Evolutionary conservation across 2,329 filamentous ascomycete species (phyloP), one percentile per base, ranked within the genome.

Genomic region (Fusarium torulosum): DNA sequence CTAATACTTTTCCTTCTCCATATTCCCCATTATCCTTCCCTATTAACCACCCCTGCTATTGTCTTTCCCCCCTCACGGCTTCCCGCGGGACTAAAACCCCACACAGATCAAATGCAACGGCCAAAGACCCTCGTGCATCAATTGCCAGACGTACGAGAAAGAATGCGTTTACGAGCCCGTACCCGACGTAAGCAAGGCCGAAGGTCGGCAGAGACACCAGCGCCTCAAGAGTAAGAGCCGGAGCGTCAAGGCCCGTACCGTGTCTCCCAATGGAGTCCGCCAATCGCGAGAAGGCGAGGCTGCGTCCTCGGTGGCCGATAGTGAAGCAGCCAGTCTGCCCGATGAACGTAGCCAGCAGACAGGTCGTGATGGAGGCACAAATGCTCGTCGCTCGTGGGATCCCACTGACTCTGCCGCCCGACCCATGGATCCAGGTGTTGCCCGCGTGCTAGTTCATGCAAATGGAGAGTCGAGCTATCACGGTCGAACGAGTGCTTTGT

Each of bases 401-500:
- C 37, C 40, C 4, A n/a, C 47, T 35, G 52, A 44, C n/a, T 49
- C 56, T 8, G n/a, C 49, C 46, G 38, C 35, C 7, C 45, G 38
- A 3, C 40, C 40, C 43, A 54, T 63, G 31, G 63, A 70, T 27
- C 63, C 76, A 4, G 62, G 67, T 14, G 79, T 76, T 35, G 74
- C 76, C 5, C 70, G 79, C 10, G 80, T 81, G 21, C 75, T 80
- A 15, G 77, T 81, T 5, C 77, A 79, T 11, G 75, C 78, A 6
- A 80, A 81, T 55, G 75, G 77, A 17, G 75, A 78, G 5, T 80
- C 82, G 7, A 83, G 80, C 42, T 84, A 84, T 25, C 83, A 85
- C 71, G 83, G 83, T 0, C 81, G 81, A 3, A 84, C 83, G 5
- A 84, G 83, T 53, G 79, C 82, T 1, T 58, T 84, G 2, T 85